These are phyloP conservation scores for Lupinus albus DNA, from an alignment of 306 rosid genomes.

Conservation along the genomic window DNA sequence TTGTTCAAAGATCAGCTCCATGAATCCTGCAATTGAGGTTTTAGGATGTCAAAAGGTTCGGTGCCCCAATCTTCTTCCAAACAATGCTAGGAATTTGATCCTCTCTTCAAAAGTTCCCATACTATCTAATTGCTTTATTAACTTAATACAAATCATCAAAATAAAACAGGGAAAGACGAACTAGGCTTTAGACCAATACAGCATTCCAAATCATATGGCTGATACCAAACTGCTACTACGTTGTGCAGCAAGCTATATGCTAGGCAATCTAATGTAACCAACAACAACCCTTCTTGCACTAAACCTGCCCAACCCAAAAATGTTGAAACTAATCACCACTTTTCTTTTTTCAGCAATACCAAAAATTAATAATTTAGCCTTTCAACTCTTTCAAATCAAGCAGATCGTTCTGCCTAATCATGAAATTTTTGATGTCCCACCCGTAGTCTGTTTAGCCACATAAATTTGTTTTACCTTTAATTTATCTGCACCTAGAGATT, in stretches of 20 bases:
- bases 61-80: too few relatives aligned
- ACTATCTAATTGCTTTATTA: too few relatives aligned
- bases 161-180: too few relatives aligned
- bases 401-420: slow-evolving; percentile 40
- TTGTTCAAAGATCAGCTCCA: too few relatives aligned
- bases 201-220: too few relatives aligned
- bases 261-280: slow-evolving; percentile 32
- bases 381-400: slow-evolving; percentile 24
- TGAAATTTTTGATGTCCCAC: slow-evolving; percentile 48
- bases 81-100: too few relatives aligned
- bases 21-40: too few relatives aligned
- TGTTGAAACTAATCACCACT: slow-evolving; percentile 48
- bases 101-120: too few relatives aligned
- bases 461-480: slow-evolving; percentile 84
- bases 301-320: slow-evolving; percentile 39
- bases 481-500: slow-evolving; percentile 63
- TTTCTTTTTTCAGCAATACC: slow-evolving; percentile 49
- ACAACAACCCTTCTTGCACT: slow-evolving; percentile 50
- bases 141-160: too few relatives aligned
- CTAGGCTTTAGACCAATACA: too few relatives aligned
- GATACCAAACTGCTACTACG: too few relatives aligned
- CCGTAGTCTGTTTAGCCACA: slow-evolving; percentile 81
- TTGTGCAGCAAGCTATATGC: not conserved
- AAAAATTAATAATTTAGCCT: slow-evolving; percentile 34
- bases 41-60: too few relatives aligned